Evolutionary conservation across 805 yeast species (phyloP).

Genomic region (Candida tallmaniae): DNA sequence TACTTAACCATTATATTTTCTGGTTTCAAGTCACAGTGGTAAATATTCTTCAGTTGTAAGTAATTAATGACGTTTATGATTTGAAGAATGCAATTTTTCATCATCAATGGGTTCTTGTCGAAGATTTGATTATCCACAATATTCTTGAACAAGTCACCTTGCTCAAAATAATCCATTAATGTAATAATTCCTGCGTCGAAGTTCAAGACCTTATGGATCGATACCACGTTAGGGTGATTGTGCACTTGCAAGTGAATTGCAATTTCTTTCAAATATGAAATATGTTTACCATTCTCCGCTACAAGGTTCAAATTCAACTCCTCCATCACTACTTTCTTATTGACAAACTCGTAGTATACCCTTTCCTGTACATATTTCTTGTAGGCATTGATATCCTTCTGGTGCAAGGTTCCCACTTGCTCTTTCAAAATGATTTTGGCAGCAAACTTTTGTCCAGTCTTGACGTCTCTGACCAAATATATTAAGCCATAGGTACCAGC

Average conservation of each 20-base stretch:
- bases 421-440: constrained; percentile 64
- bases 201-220: constrained; percentile 70
- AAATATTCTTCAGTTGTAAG: constrained; percentile 28
- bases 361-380: constrained; percentile 25
- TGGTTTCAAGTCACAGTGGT: constrained; percentile 41
- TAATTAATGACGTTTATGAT: constrained; percentile 33
- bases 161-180: constrained; percentile 80
- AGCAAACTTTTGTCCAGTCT: constrained; percentile 53
- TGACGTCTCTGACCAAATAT: constrained; percentile 57
- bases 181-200: constrained; percentile 58
- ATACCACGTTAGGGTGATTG: constrained; percentile 70
- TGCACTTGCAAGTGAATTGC: constrained; percentile 72
- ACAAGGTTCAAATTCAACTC: constrained; percentile 19
- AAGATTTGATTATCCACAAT: constrained; percentile 75
- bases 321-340: constrained; percentile 13
- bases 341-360: constrained; percentile 14
- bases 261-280: constrained; percentile 57
- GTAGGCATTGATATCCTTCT: constrained; percentile 26
- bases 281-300: constrained; percentile 20
- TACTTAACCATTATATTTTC: constrained; percentile 44
- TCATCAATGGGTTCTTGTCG: constrained; percentile 43
- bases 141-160: constrained; percentile 82
- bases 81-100: constrained; percentile 41
- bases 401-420: constrained; percentile 23
- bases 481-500: constrained; percentile 86